Conservation (phyloP, 768 basidiomycete species). For the Trametes gibbosa region DNA sequence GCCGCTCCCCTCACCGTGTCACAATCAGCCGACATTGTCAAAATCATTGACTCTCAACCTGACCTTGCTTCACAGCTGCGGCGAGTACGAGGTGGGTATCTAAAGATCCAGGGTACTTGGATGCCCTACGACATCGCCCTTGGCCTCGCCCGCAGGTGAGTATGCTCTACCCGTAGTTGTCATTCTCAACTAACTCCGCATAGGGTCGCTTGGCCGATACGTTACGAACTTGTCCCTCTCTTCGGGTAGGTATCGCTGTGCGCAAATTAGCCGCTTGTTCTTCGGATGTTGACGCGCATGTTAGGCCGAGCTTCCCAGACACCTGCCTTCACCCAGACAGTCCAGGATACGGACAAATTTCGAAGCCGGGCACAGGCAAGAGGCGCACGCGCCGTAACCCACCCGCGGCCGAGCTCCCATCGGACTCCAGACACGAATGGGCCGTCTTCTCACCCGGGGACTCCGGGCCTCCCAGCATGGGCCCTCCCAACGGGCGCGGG, state of each 20-base stretch:
- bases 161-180: slow-evolving; percentile 6
- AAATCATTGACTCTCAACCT: slow-evolving; percentile 90
- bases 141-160: slow-evolving; percentile 74
- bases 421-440: slow-evolving; percentile 43
- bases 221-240: slow-evolving; percentile 81
- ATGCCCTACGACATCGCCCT: slow-evolving; percentile 92
- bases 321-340: slow-evolving; percentile 85
- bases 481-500: slow-evolving; percentile 17
- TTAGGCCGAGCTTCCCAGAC: slow-evolving; percentile 77
- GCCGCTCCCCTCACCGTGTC: not conserved
- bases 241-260: slow-evolving; percentile 60
- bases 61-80: slow-evolving; percentile 81
- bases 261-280: slow-evolving; percentile 13
- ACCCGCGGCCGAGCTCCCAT: slow-evolving; percentile 34
- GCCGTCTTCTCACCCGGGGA: slow-evolving; percentile 42
- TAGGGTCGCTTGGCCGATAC: slow-evolving; percentile 87
- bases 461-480: not conserved
- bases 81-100: slow-evolving; percentile 81
- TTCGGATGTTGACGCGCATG: slow-evolving; percentile 8
- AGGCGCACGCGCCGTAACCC: slow-evolving; percentile 58
- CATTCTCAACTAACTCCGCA: not conserved
- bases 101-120: slow-evolving; percentile 94
- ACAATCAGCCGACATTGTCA: slow-evolving; percentile 78
- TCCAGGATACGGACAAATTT: slow-evolving; percentile 83
- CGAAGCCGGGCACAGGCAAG: slow-evolving; percentile 51